Evolutionary conservation across 805 yeast genomes (phyloP).

Genomic region (Pichia gijzeniarum): DNA sequence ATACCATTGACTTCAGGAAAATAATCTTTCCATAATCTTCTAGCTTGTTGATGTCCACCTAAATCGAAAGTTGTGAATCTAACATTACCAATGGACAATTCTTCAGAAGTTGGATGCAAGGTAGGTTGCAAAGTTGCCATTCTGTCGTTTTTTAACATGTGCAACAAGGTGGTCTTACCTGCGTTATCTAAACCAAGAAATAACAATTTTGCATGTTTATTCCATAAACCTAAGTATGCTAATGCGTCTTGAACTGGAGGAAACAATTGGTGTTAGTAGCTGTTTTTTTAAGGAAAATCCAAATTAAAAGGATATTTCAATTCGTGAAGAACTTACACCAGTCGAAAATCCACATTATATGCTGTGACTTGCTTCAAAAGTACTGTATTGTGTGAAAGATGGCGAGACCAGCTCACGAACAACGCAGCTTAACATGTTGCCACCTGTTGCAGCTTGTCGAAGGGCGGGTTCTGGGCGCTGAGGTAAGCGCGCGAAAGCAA

Average conservation of each 20-base stretch:
- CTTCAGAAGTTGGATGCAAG: conserved; percentile 97
- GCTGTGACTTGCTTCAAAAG: too few species aligned
- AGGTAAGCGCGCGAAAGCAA: too few species aligned
- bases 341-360: conserved; percentile 32
- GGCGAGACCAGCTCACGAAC: neutral
- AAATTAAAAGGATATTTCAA: too few species aligned
- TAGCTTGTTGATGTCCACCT: conserved; percentile 98
- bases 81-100: conserved; percentile 91
- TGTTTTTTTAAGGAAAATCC: too few species aligned
- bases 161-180: conserved; percentile 87
- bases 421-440: too few species aligned
- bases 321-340: conserved; percentile 41
- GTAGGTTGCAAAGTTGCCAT: conserved; percentile 97
- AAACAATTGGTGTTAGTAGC: neutral
- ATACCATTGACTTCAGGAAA: conserved; percentile 99
- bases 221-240: conserved; percentile 77
- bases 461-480: neutral
- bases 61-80: conserved; percentile 96
- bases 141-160: conserved; percentile 89
- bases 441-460: neutral
- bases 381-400: too few species aligned
- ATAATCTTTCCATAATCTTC: conserved; percentile 98
- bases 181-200: conserved; percentile 97
- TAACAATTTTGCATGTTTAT: conserved; percentile 92
- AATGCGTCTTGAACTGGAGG: conserved; percentile 60